Evolutionary conservation across 768 basidiomycete species (phyloP), one percentile per base, ranked within the genome.

Genomic region (Phylloporus arenicola): DNA sequence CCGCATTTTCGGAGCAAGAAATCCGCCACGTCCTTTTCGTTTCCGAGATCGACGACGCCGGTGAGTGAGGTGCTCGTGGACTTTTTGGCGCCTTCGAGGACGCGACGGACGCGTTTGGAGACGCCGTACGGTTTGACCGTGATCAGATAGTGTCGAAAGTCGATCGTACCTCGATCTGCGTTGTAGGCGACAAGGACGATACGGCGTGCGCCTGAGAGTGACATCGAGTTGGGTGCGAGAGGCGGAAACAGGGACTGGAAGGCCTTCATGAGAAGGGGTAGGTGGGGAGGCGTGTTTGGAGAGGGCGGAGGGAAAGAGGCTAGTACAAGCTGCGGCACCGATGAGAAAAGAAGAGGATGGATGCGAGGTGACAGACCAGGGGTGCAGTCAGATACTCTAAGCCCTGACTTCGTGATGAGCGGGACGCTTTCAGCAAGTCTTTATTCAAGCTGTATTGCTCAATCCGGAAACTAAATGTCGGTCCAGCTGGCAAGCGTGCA

Each of bases 191-290:
- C 73, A 44, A 99, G 85, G 30, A 98, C 91, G 48, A 99, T 86
- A 59, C 96, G 83, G 29, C 96, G 89, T 4, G 94, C 94, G 29
- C 91, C 88, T 46, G 94, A 86, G 45, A 92, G 82, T 19, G 82
- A 79, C 64, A 92, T 75, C 29, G 81, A 78, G 60, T 88, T 78
- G 1, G 90, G 90, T 11, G 89, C 77, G 42, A 99, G 88, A 0
- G 96, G 87, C 5, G 96, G 96, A 72, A 97, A 99, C 53, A 99
- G 74, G 27, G 90, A 86, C 68, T 98, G 96, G 72, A 99, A 96
- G 51, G 92, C 82, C 69, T 96, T 96, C 79, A 93, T 86, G 63
- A 98, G 79, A 51, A 98, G 84, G 33, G 90, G 79, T 34, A 97
- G 77, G 64, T 98, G 92, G 3, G 84, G 82, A 2, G 91, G 86